These are phyloP conservation scores for Amanita jacksonii DNA, from an alignment of 768 basidiomycete species.

Conservation along the genomic window DNA sequence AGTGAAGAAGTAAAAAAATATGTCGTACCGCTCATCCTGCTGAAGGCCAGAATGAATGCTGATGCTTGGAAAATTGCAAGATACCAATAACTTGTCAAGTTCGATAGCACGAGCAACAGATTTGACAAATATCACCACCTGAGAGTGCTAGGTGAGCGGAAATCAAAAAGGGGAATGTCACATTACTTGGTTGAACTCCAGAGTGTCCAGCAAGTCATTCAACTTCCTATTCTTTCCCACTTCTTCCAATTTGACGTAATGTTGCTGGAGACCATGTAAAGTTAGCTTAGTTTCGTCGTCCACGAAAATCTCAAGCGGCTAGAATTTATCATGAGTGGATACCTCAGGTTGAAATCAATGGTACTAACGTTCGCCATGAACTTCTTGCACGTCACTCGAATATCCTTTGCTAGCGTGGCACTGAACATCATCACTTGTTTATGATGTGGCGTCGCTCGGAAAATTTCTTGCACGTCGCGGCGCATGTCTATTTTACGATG, in stretches of 20 bases:
- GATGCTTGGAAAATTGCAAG: constrained; percentile 98
- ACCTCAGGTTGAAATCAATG: not conserved
- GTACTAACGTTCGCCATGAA: constrained; percentile 94
- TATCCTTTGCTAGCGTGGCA: constrained; percentile 95
- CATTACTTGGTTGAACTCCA: constrained; percentile 95
- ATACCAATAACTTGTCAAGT: constrained; percentile 89
- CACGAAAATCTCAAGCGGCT: constrained; percentile 99
- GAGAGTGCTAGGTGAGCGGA: not conserved
- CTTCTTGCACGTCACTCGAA: constrained; percentile 96
- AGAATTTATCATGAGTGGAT: constrained; percentile 2
- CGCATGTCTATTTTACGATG: constrained; percentile 94
- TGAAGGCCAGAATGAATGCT: constrained; percentile 91
- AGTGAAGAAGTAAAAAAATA: not conserved
- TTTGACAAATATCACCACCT: constrained; percentile 99
- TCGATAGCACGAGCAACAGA: constrained; percentile 96
- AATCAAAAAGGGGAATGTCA: not conserved
- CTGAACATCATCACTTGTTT: constrained; percentile 99
- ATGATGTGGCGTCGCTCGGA: constrained; percentile 96
- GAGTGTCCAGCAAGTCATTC: constrained; percentile 88
- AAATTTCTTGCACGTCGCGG: constrained; percentile 99
- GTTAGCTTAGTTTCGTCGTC: constrained; percentile 99
- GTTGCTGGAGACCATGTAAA: constrained; percentile 95
- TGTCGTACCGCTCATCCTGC: constrained; percentile 88
- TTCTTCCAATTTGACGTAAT: constrained; percentile 96
- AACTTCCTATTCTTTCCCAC: constrained; percentile 92